phyloP scores from a whole-genome alignment of 495 filamentous ascomycete genomes.

The Beverwykella pulmonaria region DNA sequence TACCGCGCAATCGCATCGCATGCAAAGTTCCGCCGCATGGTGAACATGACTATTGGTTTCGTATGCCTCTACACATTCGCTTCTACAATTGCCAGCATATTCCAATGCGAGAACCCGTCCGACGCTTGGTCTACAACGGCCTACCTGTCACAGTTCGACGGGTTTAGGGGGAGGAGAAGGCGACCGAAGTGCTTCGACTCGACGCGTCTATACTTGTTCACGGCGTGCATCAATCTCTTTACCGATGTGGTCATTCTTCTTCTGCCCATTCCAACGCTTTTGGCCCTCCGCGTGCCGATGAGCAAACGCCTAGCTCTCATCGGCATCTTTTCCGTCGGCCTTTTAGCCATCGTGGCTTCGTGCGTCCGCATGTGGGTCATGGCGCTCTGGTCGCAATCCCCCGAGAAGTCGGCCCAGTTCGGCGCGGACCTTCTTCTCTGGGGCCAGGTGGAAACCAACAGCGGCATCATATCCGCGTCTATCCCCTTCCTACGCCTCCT shows the following conservation, averaged over 20 bases:
- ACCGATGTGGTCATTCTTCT: slow-evolving; percentile 32
- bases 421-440: slow-evolving; percentile 32
- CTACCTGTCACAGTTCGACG: slow-evolving; percentile 29
- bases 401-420: slow-evolving; percentile 17
- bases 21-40: slow-evolving; percentile 20
- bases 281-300: slow-evolving; percentile 28
- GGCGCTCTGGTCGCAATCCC: slow-evolving; percentile 30
- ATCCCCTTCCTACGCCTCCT: slow-evolving; percentile 29
- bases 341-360: slow-evolving; percentile 33
- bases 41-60: slow-evolving; percentile 20
- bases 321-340: slow-evolving; percentile 34
- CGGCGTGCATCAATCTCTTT: slow-evolving; percentile 25
- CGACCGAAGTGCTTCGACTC: slow-evolving; percentile 24
- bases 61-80: slow-evolving; percentile 27
- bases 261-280: slow-evolving; percentile 31
- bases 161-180: not conserved
- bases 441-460: slow-evolving; percentile 35
- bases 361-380: slow-evolving; percentile 38
- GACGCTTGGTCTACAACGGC: slow-evolving; percentile 9
- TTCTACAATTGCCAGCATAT: slow-evolving; percentile 17
- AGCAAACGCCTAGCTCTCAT: slow-evolving; percentile 30
- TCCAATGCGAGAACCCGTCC: slow-evolving; percentile 32
- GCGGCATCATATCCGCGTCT: slow-evolving; percentile 31
- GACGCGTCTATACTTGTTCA: slow-evolving; percentile 15
- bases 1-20: slow-evolving; percentile 30